A percentile compares a stretch with the other conserved stretches of the same genome.
Conservation (phyloP, 305 asterid species). For the Ilex paraguariensis region DNA sequence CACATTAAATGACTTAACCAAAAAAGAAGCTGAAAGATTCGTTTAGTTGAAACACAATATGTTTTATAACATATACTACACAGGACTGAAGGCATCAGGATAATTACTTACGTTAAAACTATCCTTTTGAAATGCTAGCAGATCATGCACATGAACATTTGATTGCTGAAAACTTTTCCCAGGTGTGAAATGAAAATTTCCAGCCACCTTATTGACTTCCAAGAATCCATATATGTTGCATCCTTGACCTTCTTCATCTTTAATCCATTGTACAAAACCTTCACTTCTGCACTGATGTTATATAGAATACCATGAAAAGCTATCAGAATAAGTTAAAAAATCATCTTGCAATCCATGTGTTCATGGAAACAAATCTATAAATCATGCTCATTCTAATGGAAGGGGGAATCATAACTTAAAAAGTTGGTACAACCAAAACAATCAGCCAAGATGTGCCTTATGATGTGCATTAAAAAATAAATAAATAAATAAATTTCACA, state of each 20-base stretch:
- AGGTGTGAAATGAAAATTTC: conserved; percentile 97
- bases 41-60: no score
- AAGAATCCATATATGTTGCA: conserved; percentile 87
- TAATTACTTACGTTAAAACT: conserved; percentile 79
- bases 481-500: no score
- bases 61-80: no score
- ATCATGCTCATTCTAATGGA: no score
- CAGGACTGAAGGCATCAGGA: neutral
- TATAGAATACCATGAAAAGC: no score
- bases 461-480: no score
- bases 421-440: no score
- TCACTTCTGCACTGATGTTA: conserved; percentile 81
- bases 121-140: conserved; percentile 85
- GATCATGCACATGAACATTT: conserved; percentile 80
- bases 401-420: no score
- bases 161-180: conserved; percentile 98
- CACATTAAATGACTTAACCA: conserved; percentile 27
- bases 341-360: no score
- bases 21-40: neutral
- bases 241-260: conserved; percentile 98
- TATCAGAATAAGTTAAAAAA: no score
- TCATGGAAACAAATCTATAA: no score
- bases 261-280: conserved; percentile 88
- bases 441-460: no score
- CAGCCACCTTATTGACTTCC: conserved; percentile 96